Evolutionary conservation across 208 protist species (phyloP).

Genomic region (Paratrypanosoma confusum): DNA sequence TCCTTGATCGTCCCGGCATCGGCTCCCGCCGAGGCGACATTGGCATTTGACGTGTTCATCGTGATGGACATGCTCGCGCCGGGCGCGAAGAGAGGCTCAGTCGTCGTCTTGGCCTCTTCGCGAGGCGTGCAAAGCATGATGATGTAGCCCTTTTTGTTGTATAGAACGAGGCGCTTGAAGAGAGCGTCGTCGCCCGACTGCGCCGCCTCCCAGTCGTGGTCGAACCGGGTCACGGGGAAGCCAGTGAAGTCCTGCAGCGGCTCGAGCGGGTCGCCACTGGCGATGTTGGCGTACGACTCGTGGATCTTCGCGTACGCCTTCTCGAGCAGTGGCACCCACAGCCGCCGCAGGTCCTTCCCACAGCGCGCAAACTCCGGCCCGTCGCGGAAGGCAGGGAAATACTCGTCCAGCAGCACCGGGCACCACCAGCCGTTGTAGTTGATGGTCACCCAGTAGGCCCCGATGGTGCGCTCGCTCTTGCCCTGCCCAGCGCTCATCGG

Average conservation of each 20-base stretch:
- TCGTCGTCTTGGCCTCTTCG: slow-evolving; percentile 18
- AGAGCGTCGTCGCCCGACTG: slow-evolving; percentile 29
- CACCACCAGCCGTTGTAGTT: slow-evolving; percentile 82
- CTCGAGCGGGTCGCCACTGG: slow-evolving; percentile 59
- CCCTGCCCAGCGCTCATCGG: slow-evolving; percentile 37
- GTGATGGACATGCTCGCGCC: too few species aligned
- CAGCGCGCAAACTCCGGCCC: slow-evolving; percentile 52
- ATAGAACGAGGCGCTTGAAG: slow-evolving; percentile 37
- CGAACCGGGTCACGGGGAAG: slow-evolving; percentile 59
- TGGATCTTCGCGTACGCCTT: slow-evolving; percentile 84
- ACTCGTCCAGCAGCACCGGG: slow-evolving; percentile 68
- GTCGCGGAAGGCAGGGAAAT: slow-evolving; percentile 44
- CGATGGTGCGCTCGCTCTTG: slow-evolving; percentile 39
- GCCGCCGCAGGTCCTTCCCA: slow-evolving; percentile 42
- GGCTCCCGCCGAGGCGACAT: slow-evolving; percentile 18
- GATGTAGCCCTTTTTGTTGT: slow-evolving; percentile 33
- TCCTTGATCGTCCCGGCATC: slow-evolving; percentile 33
- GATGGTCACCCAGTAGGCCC: slow-evolving; percentile 65
- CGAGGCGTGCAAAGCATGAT: slow-evolving; percentile 61
- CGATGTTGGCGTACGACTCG: slow-evolving; percentile 70
- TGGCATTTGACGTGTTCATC: too few species aligned
- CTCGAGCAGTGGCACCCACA: slow-evolving; percentile 77
- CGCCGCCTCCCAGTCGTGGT: slow-evolving; percentile 32
- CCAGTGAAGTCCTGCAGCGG: slow-evolving; percentile 67
- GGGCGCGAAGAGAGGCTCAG: too few species aligned